Conservation (phyloP, 2,329 filamentous ascomycete genomes). For the Domatiomyces catenatus region DNA sequence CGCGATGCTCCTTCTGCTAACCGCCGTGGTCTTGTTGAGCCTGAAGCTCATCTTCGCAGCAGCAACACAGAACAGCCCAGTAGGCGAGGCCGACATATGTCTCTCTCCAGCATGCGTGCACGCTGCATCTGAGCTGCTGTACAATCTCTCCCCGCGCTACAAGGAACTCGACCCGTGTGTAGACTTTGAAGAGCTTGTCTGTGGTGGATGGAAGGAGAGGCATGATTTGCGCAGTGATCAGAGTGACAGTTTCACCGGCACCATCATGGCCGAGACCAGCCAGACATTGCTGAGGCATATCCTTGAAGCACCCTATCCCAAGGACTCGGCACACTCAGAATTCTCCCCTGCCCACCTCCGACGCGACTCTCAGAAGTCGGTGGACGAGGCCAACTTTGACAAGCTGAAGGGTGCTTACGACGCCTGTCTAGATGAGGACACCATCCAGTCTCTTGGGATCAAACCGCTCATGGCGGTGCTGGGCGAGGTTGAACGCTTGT, state of each 20-base stretch:
- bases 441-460: slow-evolving; percentile 40
- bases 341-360: slow-evolving; percentile 10
- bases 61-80: background rate
- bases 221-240: slow-evolving; percentile 53
- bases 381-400: slow-evolving; percentile 43
- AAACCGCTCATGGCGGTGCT: slow-evolving; percentile 43
- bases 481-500: slow-evolving; percentile 34
- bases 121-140: slow-evolving; percentile 46
- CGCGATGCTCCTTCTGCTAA: background rate
- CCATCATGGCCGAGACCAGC: slow-evolving; percentile 46
- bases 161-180: slow-evolving; percentile 50
- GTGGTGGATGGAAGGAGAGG: slow-evolving; percentile 48
- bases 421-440: slow-evolving; percentile 49
- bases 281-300: slow-evolving; percentile 46
- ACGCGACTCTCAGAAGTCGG: slow-evolving; percentile 6
- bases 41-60: background rate
- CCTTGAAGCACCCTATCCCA: slow-evolving; percentile 41
- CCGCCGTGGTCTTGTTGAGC: background rate
- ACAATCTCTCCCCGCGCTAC: slow-evolving; percentile 47
- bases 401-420: slow-evolving; percentile 50
- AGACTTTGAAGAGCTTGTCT: slow-evolving; percentile 54
- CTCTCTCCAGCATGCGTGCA: slow-evolving; percentile 47
- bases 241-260: slow-evolving; percentile 43
- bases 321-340: slow-evolving; percentile 6
- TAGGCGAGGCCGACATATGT: slow-evolving; percentile 26